phyloP scores from a whole-genome alignment of 1,284 basidiomycete genomes.

The Pascua guehoae region DNA sequence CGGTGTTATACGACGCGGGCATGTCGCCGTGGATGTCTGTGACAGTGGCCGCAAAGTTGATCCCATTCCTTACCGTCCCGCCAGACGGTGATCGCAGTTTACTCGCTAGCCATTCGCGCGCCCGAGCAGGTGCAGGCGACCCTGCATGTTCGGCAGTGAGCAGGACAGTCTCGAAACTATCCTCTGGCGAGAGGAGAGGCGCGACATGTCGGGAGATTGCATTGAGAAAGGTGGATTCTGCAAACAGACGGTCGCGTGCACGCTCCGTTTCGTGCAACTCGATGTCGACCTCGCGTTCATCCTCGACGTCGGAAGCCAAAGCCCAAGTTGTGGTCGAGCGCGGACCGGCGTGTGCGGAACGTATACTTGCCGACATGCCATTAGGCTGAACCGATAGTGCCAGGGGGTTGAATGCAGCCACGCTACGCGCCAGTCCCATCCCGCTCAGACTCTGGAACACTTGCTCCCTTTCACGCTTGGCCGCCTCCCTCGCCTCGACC shows the following conservation, averaged over 20 bases:
- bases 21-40: constrained; percentile 12
- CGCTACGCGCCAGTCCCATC: constrained; percentile 29
- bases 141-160: constrained; percentile 19
- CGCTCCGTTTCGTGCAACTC: constrained; percentile 21
- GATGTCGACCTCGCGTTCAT: constrained; percentile 22
- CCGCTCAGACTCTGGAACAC: constrained; percentile 17
- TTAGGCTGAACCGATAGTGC: too few relatives aligned
- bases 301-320: not conserved
- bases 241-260: constrained; percentile 9
- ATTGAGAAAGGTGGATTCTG: constrained; percentile 32
- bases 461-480: constrained; percentile 18
- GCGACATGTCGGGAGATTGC: constrained; percentile 29
- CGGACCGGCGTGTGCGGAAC: too few relatives aligned
- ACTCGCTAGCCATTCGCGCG: constrained; percentile 30
- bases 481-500: constrained; percentile 13
- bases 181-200: constrained; percentile 16
- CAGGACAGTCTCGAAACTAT: constrained; percentile 14
- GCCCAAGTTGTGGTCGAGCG: too few relatives aligned
- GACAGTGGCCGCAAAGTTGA: constrained; percentile 17
- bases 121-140: constrained; percentile 20
- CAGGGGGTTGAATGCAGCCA: not conserved
- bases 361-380: too few relatives aligned
- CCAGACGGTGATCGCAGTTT: constrained; percentile 28
- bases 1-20: constrained; percentile 18
- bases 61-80: constrained; percentile 14